Evolutionary conservation across 192 early-diverging fungal species (phyloP).

Genomic region (Coemansia sp.): DNA sequence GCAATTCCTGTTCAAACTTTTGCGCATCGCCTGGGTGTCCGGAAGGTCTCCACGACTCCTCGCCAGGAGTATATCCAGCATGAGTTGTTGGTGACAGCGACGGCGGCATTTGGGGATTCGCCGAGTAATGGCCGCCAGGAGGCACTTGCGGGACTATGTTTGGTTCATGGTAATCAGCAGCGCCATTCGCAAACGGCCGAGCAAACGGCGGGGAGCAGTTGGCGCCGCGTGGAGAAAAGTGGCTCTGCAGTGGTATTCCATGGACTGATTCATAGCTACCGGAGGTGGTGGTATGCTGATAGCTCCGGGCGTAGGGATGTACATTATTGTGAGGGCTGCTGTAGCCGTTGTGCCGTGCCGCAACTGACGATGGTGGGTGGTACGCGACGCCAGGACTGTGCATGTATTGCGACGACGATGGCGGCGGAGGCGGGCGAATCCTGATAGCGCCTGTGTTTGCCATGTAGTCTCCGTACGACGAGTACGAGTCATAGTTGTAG

Average conservation of each 20-base stretch:
- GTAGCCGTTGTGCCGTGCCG: conserved; percentile 12
- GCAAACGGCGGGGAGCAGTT: conserved; percentile 1
- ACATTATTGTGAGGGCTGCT: conserved; percentile 1
- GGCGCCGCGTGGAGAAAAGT: conserved; percentile 3
- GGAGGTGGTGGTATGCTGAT: neutral
- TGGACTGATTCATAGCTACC: neutral
- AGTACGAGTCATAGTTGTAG: conserved; percentile 48
- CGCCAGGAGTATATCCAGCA: neutral
- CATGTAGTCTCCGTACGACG: conserved; percentile 49
- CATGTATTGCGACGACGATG: conserved; percentile 12
- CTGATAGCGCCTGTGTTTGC: conserved; percentile 42
- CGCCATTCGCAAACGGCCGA: conserved; percentile 3
- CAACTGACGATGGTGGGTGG: conserved; percentile 10
- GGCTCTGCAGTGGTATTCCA: conserved; percentile 2
- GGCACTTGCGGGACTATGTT: neutral
- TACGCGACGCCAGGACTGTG: conserved; percentile 16
- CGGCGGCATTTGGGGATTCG: conserved; percentile 8
- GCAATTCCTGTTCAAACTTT: neutral
- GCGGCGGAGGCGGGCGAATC: conserved; percentile 29
- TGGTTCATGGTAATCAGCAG: neutral
- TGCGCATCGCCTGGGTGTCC: neutral
- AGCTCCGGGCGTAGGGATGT: conserved; percentile 5
- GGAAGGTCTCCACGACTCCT: neutral
- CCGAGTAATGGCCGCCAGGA: neutral
- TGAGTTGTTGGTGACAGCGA: conserved; percentile 2